Evolutionary conservation across 2,329 filamentous ascomycete genomes (phyloP), one percentile per base, ranked within the genome.

Genomic region (Trichoderma hamatum): DNA sequence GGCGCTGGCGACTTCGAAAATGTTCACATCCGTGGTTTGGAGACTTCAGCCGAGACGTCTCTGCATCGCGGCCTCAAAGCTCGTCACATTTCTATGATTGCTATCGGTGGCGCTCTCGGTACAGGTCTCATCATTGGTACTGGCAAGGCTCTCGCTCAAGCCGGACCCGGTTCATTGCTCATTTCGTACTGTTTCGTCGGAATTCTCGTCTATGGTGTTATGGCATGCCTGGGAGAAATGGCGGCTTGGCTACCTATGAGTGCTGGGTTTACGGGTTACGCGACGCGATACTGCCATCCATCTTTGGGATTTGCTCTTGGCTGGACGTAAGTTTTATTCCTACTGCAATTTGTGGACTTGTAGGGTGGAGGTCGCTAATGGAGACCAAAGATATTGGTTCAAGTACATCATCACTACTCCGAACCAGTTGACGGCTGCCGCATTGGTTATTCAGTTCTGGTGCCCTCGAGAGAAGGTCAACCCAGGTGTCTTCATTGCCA

Each of bases 351-450:
- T 24, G 5, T 14, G 3, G 19, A 1, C 24, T 49, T 49, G 24
- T 16, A 10, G 10, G 4, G 2, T 19, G n/a, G 61, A 14, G 21
- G 3, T 52, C 54, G 62, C 62, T 65, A 65, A 65, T 13, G 26
- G 3, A 5, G 24, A 19, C 43, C 21, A 24, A 67, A 84, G 84
- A 52, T 85, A 85, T 73, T 92, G 88, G 86, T 86, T 89, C 80
- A 86, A 94, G 88, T 96, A 96, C 78, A 92, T 96, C 77, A 94
- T 96, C 75, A 86, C 92, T 61, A 94, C 92, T 1, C 92, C 93
- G 1, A 96, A 96, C 76, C 92, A 96, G 77, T 82, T 96, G 49
- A 96, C 92, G 0, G 93, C 93, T 32, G 88, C 86, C n/a, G 88
- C 92, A 5, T 80, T 96, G 46, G 91, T 95, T 69, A 91, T 96